Evolutionary conservation across 106 monocot genomes (phyloP).

Genomic region (Hemerocallis citrina): DNA sequence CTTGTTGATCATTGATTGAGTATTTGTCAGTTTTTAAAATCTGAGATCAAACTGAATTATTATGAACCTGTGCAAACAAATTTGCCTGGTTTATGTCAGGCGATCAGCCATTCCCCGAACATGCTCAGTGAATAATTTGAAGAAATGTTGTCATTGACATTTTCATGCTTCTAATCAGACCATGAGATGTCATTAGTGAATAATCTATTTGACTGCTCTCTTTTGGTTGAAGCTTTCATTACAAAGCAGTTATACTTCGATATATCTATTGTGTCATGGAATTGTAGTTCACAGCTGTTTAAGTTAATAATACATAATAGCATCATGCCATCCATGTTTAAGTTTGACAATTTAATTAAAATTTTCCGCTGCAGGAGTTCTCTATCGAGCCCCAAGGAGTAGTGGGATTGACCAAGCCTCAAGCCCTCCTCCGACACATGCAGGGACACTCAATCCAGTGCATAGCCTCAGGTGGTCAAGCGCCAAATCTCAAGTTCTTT

Average conservation of each 20-base stretch:
- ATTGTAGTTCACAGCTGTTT: not conserved
- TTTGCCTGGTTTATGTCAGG: too few relatives aligned
- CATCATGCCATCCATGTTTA: not conserved
- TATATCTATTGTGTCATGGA: not conserved
- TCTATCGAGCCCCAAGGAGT: constrained; percentile 56
- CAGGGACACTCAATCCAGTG: constrained; percentile 80
- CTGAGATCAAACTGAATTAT: too few relatives aligned
- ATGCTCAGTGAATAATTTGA: too few relatives aligned
- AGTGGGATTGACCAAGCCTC: constrained; percentile 55
- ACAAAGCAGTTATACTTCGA: not conserved
- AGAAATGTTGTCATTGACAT: too few relatives aligned
- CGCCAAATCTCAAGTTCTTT: constrained; percentile 93
- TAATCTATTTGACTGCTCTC: not conserved
- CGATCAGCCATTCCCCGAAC: too few relatives aligned
- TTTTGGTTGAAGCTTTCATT: not conserved
- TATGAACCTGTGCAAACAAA: too few relatives aligned
- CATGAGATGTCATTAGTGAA: too few relatives aligned
- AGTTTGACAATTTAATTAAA: not conserved
- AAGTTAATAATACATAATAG: not conserved
- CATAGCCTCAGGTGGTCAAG: constrained; percentile 91
- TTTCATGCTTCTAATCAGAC: too few relatives aligned
- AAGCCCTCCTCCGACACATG: constrained; percentile 76
- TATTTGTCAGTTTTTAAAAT: too few relatives aligned
- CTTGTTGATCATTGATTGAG: too few relatives aligned
- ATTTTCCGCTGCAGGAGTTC: constrained; percentile 49